A percentile compares a stretch with the other conserved stretches of the same genome.
phyloP scores from a whole-genome alignment of 2,329 filamentous ascomycete species.

The Fusarium globosum region DNA sequence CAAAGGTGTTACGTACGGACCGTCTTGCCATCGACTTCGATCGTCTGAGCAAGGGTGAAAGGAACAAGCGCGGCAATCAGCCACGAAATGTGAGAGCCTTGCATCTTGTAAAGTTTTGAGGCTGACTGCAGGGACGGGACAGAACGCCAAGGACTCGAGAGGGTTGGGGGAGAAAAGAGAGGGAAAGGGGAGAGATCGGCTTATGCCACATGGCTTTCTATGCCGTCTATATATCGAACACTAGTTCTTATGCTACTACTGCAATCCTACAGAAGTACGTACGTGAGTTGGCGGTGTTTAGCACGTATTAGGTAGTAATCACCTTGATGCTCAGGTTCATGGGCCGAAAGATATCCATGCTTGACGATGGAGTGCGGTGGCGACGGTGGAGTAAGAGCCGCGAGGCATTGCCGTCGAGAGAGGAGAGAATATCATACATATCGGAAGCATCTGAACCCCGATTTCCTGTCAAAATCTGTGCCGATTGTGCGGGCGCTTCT shows the following conservation, averaged over 20 bases:
- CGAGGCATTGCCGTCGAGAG: neutral
- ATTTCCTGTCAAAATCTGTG: neutral
- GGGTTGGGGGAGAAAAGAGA: neutral
- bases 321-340: conserved; percentile 8
- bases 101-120: conserved; percentile 18
- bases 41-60: conserved; percentile 32
- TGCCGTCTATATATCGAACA: conserved; percentile 30
- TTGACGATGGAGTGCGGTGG: conserved; percentile 3
- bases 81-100: conserved; percentile 22
- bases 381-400: conserved; percentile 3
- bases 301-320: conserved; percentile 31
- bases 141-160: conserved; percentile 15
- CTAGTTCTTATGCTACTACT: neutral
- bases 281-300: neutral
- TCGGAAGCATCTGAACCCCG: neutral
- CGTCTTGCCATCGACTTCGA: conserved; percentile 32
- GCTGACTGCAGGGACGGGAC: conserved; percentile 12
- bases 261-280: neutral
- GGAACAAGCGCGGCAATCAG: conserved; percentile 27
- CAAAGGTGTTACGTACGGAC: conserved; percentile 29
- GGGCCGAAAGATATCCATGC: conserved; percentile 22
- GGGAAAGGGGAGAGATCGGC: conserved; percentile 11
- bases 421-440: neutral
- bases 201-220: conserved; percentile 24
- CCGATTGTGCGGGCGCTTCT: neutral